Conservation (phyloP, 371 early-diverging fungal species). For the Syncephalastrum racemosum region DNA sequence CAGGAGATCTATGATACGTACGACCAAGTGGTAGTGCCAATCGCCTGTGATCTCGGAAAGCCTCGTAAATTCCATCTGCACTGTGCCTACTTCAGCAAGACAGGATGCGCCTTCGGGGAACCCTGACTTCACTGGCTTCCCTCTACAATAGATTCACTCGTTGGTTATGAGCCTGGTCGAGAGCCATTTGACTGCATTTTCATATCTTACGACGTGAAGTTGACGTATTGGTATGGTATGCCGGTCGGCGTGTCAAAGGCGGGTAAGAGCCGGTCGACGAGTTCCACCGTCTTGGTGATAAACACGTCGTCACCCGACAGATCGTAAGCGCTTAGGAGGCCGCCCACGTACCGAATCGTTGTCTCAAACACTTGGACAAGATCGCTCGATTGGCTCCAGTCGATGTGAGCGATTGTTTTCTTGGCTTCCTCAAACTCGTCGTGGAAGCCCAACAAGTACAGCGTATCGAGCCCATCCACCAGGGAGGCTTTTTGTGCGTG, state of each 20-base stretch:
- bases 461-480: conserved; percentile 83
- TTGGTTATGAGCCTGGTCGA: not conserved
- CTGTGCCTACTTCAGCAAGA: conserved; percentile 86
- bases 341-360: conserved; percentile 86
- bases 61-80: conserved; percentile 85
- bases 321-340: conserved; percentile 79
- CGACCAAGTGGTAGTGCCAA: conserved; percentile 56
- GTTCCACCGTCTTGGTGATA: conserved; percentile 47
- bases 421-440: conserved; percentile 71
- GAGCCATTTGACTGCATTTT: not conserved
- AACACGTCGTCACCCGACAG: conserved; percentile 49
- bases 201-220: conserved; percentile 35
- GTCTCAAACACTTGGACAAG: conserved; percentile 76
- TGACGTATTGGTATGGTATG: conserved; percentile 54
- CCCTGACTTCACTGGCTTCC: conserved; percentile 26
- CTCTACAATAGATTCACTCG: conserved; percentile 16
- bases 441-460: conserved; percentile 73
- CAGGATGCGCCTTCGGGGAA: conserved; percentile 30
- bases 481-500: conserved; percentile 51
- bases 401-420: conserved; percentile 54
- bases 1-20: conserved; percentile 13
- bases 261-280: conserved; percentile 55
- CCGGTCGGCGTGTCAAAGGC: conserved; percentile 66
- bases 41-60: conserved; percentile 76
- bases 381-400: conserved; percentile 29